A percentile compares a stretch with the other conserved stretches of the same genome.
Conservation (phyloP, 768 basidiomycete genomes). For the Russula virescens region DNA sequence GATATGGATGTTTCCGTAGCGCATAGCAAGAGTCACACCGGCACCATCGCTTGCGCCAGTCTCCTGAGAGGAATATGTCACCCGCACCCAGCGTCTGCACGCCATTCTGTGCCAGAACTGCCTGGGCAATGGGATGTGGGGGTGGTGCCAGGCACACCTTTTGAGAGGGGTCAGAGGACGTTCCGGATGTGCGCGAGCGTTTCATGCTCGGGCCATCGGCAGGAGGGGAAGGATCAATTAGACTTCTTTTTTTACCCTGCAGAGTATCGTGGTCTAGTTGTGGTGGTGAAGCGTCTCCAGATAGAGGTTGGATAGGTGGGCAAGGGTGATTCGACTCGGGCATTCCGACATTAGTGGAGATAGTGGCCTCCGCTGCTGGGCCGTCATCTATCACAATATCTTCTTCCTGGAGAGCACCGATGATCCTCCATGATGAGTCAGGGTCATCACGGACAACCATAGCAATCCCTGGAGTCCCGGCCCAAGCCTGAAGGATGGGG, state of each 20-base stretch:
- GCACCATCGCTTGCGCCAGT: slow-evolving; percentile 78
- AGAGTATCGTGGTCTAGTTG: background rate
- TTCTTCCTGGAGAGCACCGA: slow-evolving; percentile 33
- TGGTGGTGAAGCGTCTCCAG: background rate
- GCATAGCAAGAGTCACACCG: slow-evolving; percentile 59
- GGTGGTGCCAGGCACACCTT: slow-evolving; percentile 52
- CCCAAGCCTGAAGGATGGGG: slow-evolving; percentile 50
- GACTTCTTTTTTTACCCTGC: slow-evolving; percentile 40
- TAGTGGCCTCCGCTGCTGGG: background rate
- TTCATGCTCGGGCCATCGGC: slow-evolving; percentile 39
- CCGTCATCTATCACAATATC: slow-evolving; percentile 16
- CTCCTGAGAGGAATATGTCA: slow-evolving; percentile 70
- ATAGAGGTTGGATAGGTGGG: background rate
- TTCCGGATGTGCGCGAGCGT: slow-evolving; percentile 39
- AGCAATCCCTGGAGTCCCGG: slow-evolving; percentile 60
- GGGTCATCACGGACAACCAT: slow-evolving; percentile 56
- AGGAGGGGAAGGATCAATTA: slow-evolving; percentile 26
- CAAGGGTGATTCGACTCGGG: background rate
- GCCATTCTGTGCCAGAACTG: slow-evolving; percentile 35
- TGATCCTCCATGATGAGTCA: slow-evolving; percentile 46
- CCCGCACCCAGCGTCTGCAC: slow-evolving; percentile 45
- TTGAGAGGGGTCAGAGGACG: slow-evolving; percentile 29
- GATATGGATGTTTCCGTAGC: slow-evolving; percentile 49
- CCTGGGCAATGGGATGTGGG: slow-evolving; percentile 41
- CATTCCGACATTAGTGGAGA: background rate